Evolutionary conservation across 2,329 filamentous ascomycete genomes (phyloP).

Genomic region (Neoarthrinium moseri): DNA sequence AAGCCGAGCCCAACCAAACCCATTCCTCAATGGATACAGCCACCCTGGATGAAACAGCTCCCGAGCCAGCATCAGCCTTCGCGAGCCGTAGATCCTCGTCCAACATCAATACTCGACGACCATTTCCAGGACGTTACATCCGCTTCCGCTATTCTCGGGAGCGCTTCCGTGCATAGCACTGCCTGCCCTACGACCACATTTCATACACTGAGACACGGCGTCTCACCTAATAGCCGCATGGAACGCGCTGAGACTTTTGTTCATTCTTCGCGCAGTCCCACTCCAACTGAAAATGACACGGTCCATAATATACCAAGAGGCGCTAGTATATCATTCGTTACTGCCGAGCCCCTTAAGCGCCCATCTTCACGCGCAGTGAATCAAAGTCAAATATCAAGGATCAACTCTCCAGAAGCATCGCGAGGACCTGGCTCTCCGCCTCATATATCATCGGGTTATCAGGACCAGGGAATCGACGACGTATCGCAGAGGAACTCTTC

Average conservation of each 20-base stretch:
- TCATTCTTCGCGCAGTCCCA: no score
- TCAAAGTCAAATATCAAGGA: background rate
- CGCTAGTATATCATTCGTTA: slow-evolving; percentile 29
- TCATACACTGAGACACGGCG: no score
- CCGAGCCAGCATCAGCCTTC: slow-evolving; percentile 15
- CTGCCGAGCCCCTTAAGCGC: slow-evolving; percentile 36
- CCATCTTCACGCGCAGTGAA: slow-evolving; percentile 33
- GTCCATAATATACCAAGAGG: slow-evolving; percentile 12
- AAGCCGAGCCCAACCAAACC: slow-evolving; percentile 49
- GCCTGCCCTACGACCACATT: slow-evolving; percentile 18
- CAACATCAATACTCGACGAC: slow-evolving; percentile 23
- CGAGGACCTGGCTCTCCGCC: background rate
- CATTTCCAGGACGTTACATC: slow-evolving; percentile 17
- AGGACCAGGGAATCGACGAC: background rate
- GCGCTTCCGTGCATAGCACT: slow-evolving; percentile 2
- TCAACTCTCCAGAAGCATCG: background rate
- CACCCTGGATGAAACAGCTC: slow-evolving; percentile 13
- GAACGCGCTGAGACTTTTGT: no score
- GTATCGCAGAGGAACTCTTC: no score
- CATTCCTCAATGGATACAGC: slow-evolving; percentile 46
- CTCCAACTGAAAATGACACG: no score
- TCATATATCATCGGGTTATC: background rate
- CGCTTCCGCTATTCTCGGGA: background rate
- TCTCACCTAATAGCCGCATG: no score
- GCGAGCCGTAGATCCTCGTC: slow-evolving; percentile 12